Evolutionary conservation across 2,329 filamentous ascomycete genomes (phyloP), one percentile per base, ranked within the genome.

Genomic region (Aspergillus fumigatiaffinis): DNA sequence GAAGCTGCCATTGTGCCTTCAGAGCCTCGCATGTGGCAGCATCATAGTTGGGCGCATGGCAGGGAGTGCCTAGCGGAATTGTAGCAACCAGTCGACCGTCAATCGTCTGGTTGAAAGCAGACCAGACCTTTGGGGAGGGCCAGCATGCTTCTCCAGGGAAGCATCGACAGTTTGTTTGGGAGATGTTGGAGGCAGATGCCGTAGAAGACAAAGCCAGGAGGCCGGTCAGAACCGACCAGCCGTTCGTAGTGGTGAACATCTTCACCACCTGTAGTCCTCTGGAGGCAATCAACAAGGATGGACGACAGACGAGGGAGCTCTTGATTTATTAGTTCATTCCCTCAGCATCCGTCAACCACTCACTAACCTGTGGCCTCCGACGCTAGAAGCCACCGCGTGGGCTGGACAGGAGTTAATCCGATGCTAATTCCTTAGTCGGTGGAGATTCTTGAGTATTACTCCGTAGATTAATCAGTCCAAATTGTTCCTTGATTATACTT

Each of bases 111-210:
- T 87, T 85, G 52, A 87, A 77, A 0, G 64, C 54, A 6, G 71
- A 62, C 84, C 84, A 87, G 4, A 70, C 68, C 1, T 63, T 49
- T 0, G 61, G 23, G 0, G 71, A 69, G 0, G 85, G 85, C 83
- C 84, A 88, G 64, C 76, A 79, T 1, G 60, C n/a, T 55, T 86
- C 81, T 17, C 77, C 79, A 0, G 84, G 83, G 42, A 80, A 74
- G 67, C 77, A 82, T 20, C 76, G 75, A 66, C 81, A 83, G 6
- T 21, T 48, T 8, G 54, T 10, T 12, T n/a, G 38, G 29, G 21
- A 26, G 5, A 20, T 5, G 23, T 17, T 9, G 14, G 29, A 35
- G 25, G 38, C 25, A 1, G 56, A 41, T 5, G 49, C 25, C 12
- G 28, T 17, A 20, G 41, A n/a, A 23, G 49, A 50, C 17, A 50